Evolutionary conservation across 768 basidiomycete genomes (phyloP), one percentile per base, ranked within the genome.

Genomic region (Mycena latifolia): DNA sequence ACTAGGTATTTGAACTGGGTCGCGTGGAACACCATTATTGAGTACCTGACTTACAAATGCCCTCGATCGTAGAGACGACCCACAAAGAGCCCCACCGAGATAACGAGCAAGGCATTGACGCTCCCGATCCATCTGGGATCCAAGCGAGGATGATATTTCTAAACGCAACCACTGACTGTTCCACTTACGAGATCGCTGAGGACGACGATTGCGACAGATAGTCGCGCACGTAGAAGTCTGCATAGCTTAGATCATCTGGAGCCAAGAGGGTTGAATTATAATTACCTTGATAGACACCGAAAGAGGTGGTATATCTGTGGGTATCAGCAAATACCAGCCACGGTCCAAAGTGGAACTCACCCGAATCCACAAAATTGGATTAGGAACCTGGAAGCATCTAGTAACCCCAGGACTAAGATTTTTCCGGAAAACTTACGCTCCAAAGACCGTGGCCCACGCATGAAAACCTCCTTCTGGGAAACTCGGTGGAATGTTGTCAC

Each of bases 51-150:
- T 8, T 62, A 82, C 81, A 83, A 85, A 66, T 84, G 79, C 50
- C 86, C 85, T 25, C 78, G 78, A 45, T 86, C 85, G 64, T 85
- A 85, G 9, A 84, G 57, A 24, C 79, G 75, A 43, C 85, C 85
- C 0, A 76, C 76, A 18, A 81, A 47, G 28, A 84, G 72, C 0
- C 84, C 84, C 22, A 75, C 77, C 6, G 80, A 72, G 31, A 85
- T 77, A 6, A 83, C 76, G 15, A 85, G 71, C 54, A 81, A 82
- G 6, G 80, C 77, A 61, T 86, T 84, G 18, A 77, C 73, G 22
- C 83, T 82, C 8, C 86, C 87, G 25, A 88, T 76, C 76, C 75
- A 80, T 29, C 76, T 80, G 51, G 22, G 24, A 45, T 29, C 37
- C 29, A 20, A 27, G 12, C n/a, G n/a, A n/a, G n/a, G n/a, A n/a